Conservation (phyloP, 192 early-diverging fungal species). For the Pilaira anomala region DNA sequence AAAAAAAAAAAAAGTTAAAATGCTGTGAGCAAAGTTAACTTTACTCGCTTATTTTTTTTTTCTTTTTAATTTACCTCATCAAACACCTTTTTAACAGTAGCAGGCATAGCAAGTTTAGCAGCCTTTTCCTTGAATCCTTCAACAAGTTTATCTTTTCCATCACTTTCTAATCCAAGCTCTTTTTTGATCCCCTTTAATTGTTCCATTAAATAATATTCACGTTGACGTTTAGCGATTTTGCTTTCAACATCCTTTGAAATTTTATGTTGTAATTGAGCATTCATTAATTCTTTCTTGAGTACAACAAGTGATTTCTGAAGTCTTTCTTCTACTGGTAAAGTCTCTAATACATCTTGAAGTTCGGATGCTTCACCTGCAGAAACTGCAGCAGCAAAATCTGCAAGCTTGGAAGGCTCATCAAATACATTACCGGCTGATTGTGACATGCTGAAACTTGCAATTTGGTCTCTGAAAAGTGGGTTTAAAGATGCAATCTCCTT, state of each 20-base stretch:
- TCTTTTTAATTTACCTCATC: constrained; percentile 76
- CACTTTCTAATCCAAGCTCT: constrained; percentile 94
- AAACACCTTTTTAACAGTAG: constrained; percentile 90
- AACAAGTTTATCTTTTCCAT: constrained; percentile 97
- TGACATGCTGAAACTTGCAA: constrained; percentile 93
- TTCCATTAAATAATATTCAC: constrained; percentile 99
- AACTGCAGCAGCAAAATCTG: constrained; percentile 97
- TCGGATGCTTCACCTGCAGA: constrained; percentile 89
- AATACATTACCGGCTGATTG: constrained; percentile 95
- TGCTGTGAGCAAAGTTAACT: too few species aligned
- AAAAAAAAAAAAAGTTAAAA: too few species aligned
- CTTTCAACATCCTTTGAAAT: constrained; percentile 97
- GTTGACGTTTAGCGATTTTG: constrained; percentile 95
- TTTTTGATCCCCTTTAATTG: constrained; percentile 99
- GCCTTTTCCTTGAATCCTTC: constrained; percentile 91
- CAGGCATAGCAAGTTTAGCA: constrained; percentile 83
- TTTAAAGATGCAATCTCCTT: constrained; percentile 95
- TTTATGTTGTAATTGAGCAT: constrained; percentile 96
- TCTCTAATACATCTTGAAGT: constrained; percentile 90
- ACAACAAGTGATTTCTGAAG: constrained; percentile 90
- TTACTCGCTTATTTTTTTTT: not conserved
- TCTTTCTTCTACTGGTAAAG: constrained; percentile 83
- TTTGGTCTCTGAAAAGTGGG: constrained; percentile 97
- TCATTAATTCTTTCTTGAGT: constrained; percentile 96
- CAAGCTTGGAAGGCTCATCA: constrained; percentile 90